phyloP scores from a whole-genome alignment of 805 yeast genomes.

The Ogataea pignaliae region DNA sequence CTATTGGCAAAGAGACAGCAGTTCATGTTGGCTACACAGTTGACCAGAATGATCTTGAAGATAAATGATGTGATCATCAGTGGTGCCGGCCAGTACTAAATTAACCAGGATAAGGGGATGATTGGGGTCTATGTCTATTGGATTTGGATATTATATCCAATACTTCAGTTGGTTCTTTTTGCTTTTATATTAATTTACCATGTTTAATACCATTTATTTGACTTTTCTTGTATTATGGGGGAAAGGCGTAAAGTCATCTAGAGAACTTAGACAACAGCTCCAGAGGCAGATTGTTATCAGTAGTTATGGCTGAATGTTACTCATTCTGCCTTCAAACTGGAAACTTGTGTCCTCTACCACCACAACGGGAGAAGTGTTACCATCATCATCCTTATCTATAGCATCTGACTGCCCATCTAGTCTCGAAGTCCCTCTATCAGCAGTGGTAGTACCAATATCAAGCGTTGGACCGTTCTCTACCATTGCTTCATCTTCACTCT shows the following conservation, averaged over 20 bases:
- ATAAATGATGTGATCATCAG: constrained; percentile 92
- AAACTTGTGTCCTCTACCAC: constrained; percentile 12
- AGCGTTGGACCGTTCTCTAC: too few species aligned
- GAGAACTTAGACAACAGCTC: too few species aligned
- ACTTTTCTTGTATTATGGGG: too few species aligned
- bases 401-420: not conserved
- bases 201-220: not conserved
- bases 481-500: not conserved
- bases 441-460: too few species aligned
- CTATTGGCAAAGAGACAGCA: constrained; percentile 97
- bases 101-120: not conserved
- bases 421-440: not conserved
- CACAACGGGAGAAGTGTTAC: not conserved
- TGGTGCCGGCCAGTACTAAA: constrained; percentile 28
- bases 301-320: constrained; percentile 9
- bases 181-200: not conserved
- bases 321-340: constrained; percentile 25
- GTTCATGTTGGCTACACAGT: constrained; percentile 89
- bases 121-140: too few species aligned
- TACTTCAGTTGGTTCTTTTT: not conserved
- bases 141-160: too few species aligned
- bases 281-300: not conserved
- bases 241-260: too few species aligned
- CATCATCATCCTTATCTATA: not conserved
- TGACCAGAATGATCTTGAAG: constrained; percentile 95